Evolutionary conservation across 306 rosid species (phyloP).

Genomic region (Vicia villosa): DNA sequence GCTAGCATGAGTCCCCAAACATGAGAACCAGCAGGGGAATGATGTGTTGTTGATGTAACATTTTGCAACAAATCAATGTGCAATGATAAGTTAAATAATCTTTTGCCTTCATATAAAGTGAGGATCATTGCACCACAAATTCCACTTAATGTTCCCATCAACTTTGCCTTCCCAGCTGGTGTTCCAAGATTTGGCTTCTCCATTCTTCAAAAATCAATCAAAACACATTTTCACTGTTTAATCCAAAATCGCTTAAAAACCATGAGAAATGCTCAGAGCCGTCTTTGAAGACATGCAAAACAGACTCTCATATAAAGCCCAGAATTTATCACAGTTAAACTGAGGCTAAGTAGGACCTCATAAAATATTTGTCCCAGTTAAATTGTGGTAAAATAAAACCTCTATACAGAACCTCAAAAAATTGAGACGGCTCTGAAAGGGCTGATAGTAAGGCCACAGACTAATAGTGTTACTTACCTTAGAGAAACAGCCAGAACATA

Average conservation of each 20-base stretch:
- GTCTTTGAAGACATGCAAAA: too few species aligned
- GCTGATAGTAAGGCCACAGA: too few species aligned
- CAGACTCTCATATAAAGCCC: too few species aligned
- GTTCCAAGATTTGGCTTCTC: constrained; percentile 47
- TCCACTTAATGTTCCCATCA: constrained; percentile 47
- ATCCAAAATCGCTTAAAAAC: neutral
- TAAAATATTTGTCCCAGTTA: too few species aligned
- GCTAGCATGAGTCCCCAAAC: constrained; percentile 36
- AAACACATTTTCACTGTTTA: neutral
- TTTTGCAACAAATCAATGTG: constrained; percentile 29
- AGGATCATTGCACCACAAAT: constrained; percentile 61
- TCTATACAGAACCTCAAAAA: too few species aligned
- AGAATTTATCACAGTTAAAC: too few species aligned
- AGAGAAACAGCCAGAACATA: constrained; percentile 51
- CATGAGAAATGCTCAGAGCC: too few species aligned
- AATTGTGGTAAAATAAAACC: too few species aligned
- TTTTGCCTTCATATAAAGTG: constrained; percentile 51
- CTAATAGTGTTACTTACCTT: constrained; percentile 28
- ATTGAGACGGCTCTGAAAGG: too few species aligned
- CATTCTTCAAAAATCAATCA: constrained; percentile 29
- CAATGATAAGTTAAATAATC: constrained; percentile 38
- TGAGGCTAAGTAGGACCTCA: too few species aligned
- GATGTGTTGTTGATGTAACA: constrained; percentile 9
- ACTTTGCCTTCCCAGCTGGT: constrained; percentile 44
- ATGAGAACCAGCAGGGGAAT: constrained; percentile 7